phyloP scores from a whole-genome alignment of 441 rosid species.

The Isatis lusitanica region DNA sequence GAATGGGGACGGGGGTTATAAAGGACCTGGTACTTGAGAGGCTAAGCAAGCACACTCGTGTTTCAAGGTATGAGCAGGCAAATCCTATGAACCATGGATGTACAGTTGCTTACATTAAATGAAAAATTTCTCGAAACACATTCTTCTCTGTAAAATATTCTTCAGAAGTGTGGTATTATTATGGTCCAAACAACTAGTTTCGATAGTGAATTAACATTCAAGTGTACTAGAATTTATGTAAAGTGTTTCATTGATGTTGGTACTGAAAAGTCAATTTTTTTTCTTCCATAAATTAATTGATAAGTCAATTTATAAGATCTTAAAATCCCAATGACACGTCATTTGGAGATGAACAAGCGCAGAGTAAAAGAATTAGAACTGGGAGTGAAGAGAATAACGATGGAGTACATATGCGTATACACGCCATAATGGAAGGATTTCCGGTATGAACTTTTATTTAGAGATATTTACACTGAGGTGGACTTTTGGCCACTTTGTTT shows the following conservation, averaged over 20 bases:
- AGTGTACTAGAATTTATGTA: neutral
- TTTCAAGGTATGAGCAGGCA: conserved; percentile 67
- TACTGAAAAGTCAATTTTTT: neutral
- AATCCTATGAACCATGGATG: conserved; percentile 83
- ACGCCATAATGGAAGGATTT: no score
- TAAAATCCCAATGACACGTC: neutral
- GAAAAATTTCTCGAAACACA: neutral
- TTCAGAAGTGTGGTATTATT: neutral
- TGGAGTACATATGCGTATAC: no score
- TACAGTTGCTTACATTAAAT: conserved; percentile 85
- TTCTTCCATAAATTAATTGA: neutral
- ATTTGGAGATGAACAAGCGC: neutral
- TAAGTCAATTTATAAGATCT: neutral
- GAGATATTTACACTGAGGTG: no score
- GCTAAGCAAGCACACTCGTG: conserved; percentile 58
- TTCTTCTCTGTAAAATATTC: neutral
- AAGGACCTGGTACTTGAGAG: conserved; percentile 64
- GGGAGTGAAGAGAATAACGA: no score
- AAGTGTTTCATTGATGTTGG: neutral
- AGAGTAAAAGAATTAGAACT: no score
- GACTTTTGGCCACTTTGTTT: no score
- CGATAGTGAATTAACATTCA: neutral
- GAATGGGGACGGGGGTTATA: conserved; percentile 77
- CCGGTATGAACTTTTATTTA: no score
- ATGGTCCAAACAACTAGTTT: neutral